Evolutionary conservation across 495 filamentous ascomycete species (phyloP).

Genomic region (Geoglossum glabrum): DNA sequence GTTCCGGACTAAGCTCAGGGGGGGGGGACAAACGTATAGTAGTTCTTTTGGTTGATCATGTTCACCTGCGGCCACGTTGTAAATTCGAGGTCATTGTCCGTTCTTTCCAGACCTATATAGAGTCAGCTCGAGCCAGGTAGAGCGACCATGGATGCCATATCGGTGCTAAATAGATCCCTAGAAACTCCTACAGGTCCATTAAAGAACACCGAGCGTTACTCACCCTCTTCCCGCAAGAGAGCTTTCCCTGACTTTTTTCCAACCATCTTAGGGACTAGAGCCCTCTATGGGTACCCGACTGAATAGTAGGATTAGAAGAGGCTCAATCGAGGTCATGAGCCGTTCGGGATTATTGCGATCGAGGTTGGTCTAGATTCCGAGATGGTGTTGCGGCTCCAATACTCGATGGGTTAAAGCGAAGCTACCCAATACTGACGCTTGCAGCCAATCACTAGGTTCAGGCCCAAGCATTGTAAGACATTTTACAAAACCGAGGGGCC

Average conservation of each 20-base stretch:
- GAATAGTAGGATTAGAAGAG: background rate
- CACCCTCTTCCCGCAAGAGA: constrained; percentile 42
- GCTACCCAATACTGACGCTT: background rate
- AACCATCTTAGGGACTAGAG: constrained; percentile 25
- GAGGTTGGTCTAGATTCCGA: background rate
- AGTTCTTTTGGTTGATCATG: constrained; percentile 98
- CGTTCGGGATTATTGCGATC: background rate
- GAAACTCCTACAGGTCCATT: background rate
- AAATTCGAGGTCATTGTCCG: constrained; percentile 91
- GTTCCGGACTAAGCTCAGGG: background rate
- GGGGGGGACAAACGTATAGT: constrained; percentile 72
- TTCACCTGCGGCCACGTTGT: constrained; percentile 82
- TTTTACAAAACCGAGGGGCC: no score
- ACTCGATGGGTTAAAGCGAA: background rate
- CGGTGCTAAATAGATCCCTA: background rate
- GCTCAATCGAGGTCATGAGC: background rate
- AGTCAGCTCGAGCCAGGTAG: background rate
- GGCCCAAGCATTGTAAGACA: background rate
- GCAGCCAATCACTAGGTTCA: background rate
- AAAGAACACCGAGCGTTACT: background rate
- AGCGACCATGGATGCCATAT: background rate
- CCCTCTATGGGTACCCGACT: background rate
- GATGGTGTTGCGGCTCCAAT: background rate
- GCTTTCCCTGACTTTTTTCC: constrained; percentile 46
- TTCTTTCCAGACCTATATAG: constrained; percentile 61